phyloP scores from a whole-genome alignment of 345 rosid species.

The Brassica nigra region DNA sequence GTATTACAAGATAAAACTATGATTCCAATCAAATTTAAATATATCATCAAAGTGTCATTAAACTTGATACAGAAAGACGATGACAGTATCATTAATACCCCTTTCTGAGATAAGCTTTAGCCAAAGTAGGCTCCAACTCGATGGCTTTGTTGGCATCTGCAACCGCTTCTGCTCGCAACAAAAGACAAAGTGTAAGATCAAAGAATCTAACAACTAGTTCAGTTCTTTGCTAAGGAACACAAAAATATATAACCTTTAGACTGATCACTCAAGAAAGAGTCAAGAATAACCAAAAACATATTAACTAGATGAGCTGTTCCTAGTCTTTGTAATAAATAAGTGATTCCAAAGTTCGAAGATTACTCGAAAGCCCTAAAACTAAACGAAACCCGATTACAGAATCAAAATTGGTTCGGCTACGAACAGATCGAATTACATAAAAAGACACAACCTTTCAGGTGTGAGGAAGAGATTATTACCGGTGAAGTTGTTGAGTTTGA shows the following conservation, averaged over 20 bases:
- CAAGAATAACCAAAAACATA: not conserved
- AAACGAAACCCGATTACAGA: not conserved
- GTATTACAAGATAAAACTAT: not conserved
- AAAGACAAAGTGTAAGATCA: not conserved
- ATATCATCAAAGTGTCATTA: not conserved
- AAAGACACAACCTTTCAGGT: not conserved
- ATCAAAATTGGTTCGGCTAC: not conserved
- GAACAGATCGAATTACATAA: slow-evolving; percentile 6
- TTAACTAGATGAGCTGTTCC: not conserved
- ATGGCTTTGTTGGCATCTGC: slow-evolving; percentile 76
- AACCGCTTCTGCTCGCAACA: slow-evolving; percentile 66
- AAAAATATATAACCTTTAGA: not conserved
- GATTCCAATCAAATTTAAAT: not conserved
- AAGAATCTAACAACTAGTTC: not conserved
- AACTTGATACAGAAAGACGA: not conserved
- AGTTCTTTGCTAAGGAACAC: not conserved
- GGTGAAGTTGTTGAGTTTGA: slow-evolving; percentile 56
- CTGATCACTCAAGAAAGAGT: not conserved
- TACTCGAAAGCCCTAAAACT: not conserved
- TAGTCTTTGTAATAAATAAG: not conserved
- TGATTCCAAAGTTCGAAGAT: not conserved
- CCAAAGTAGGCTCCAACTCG: slow-evolving; percentile 57
- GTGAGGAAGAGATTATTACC: slow-evolving; percentile 39
- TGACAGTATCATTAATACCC: slow-evolving; percentile 52
- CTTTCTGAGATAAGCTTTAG: slow-evolving; percentile 70